These are phyloP conservation scores for Rhizopogon rudus DNA, from an alignment of 768 basidiomycete genomes.

Conservation along the genomic window DNA sequence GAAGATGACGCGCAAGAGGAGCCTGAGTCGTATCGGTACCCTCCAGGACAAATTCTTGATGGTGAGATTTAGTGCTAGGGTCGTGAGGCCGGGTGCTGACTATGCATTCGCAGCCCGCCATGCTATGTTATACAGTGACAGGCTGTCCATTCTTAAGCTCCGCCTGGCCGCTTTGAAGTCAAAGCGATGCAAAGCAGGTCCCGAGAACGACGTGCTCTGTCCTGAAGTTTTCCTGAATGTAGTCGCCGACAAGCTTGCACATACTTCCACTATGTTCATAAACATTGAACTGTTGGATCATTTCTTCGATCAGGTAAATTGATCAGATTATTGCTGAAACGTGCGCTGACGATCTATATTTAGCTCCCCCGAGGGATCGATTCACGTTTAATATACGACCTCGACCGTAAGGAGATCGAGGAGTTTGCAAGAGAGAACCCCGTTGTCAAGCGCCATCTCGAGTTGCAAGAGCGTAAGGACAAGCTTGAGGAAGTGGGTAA, in stretches of 20 bases:
- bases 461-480: conserved; percentile 94
- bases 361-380: conserved; percentile 99
- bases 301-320: conserved; percentile 91
- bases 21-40: conserved; percentile 82
- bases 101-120: conserved; percentile 63
- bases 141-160: conserved; percentile 78
- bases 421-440: conserved; percentile 97
- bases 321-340: background rate
- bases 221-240: conserved; percentile 97
- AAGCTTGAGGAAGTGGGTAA: conserved; percentile 85
- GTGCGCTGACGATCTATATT: background rate
- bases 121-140: conserved; percentile 83
- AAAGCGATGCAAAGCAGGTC: conserved; percentile 82
- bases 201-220: conserved; percentile 85
- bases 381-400: conserved; percentile 84
- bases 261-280: conserved; percentile 97
- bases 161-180: conserved; percentile 84
- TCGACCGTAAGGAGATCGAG: conserved; percentile 86
- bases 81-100: conserved; percentile 11
- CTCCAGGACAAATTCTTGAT: conserved; percentile 86
- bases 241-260: conserved; percentile 93
- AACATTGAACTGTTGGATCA: conserved; percentile 97
- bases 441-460: conserved; percentile 76
- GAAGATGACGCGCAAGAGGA: conserved; percentile 35
- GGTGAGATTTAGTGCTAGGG: conserved; percentile 46